These are phyloP conservation scores for Clonostachys chloroleuca DNA, from an alignment of 2,329 filamentous ascomycete genomes.

Conservation along the genomic window DNA sequence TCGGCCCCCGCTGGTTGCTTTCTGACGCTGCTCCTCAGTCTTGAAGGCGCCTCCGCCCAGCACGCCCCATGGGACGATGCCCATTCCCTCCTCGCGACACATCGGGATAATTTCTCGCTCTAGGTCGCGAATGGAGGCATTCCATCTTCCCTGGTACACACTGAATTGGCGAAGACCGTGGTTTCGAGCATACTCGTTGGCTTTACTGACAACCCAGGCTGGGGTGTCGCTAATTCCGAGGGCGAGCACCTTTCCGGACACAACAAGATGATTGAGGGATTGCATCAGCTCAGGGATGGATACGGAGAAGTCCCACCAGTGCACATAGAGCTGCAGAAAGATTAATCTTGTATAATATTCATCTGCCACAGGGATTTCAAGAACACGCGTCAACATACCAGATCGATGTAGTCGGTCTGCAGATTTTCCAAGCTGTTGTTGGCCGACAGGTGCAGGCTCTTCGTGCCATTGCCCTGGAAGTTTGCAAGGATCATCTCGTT, in stretches of 20 bases:
- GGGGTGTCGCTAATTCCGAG: constrained; percentile 17
- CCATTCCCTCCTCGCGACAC: constrained; percentile 22
- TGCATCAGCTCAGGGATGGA: constrained; percentile 16
- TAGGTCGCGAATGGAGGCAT: constrained; percentile 10
- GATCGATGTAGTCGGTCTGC: constrained; percentile 19
- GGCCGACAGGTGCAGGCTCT: constrained; percentile 28
- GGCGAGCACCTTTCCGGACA: constrained; percentile 14
- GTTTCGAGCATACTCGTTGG: constrained; percentile 14
- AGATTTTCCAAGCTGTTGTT: constrained; percentile 32
- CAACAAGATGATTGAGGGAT: constrained; percentile 12
- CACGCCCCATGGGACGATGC: constrained; percentile 44
- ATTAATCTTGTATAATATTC: neutral
- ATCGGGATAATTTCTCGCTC: constrained; percentile 19
- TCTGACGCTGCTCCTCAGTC: constrained; percentile 7
- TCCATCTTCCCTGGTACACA: constrained; percentile 17
- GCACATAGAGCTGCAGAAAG: constrained; percentile 10
- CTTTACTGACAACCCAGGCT: constrained; percentile 15
- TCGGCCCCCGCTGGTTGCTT: neutral
- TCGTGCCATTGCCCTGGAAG: constrained; percentile 29
- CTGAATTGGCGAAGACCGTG: constrained; percentile 12
- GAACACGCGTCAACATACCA: constrained; percentile 7
- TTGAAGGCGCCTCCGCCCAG: constrained; percentile 32
- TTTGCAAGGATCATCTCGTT: constrained; percentile 27
- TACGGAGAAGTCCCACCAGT: constrained; percentile 16
- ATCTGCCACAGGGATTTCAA: neutral